A percentile compares a stretch with the other conserved stretches of the same genome.
phyloP scores from a whole-genome alignment of 495 filamentous ascomycete species.

The Penicillium parvum region DNA sequence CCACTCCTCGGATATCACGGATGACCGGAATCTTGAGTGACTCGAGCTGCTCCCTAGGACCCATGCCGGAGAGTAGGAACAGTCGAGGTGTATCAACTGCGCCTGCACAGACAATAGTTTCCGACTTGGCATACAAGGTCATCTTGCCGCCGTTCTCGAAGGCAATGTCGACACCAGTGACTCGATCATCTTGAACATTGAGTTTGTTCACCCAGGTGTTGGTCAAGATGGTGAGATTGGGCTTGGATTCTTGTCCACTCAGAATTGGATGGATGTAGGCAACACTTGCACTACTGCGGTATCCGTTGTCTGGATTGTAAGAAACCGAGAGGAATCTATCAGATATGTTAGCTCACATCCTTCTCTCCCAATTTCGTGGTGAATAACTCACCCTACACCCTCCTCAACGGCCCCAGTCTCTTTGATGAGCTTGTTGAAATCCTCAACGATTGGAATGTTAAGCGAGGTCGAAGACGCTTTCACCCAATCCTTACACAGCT shows the following conservation, averaged over 20 bases:
- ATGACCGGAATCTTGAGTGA: constrained; percentile 63
- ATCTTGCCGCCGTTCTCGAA: constrained; percentile 60
- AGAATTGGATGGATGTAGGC: constrained; percentile 86
- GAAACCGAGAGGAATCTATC: neutral
- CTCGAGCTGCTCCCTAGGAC: constrained; percentile 59
- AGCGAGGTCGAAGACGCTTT: neutral
- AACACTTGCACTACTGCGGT: constrained; percentile 55
- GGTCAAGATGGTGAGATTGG: constrained; percentile 75
- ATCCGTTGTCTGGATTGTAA: neutral
- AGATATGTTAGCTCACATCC: neutral
- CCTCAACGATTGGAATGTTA: neutral
- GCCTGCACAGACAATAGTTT: constrained; percentile 75
- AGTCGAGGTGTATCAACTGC: constrained; percentile 72
- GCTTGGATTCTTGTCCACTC: constrained; percentile 65
- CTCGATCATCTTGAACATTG: constrained; percentile 58
- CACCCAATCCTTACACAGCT: neutral
- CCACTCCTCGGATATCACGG: constrained; percentile 70
- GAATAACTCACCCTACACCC: neutral
- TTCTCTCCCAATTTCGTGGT: neutral
- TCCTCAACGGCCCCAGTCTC: neutral
- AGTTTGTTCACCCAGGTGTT: constrained; percentile 75
- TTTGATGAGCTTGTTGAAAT: neutral
- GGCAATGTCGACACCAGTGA: constrained; percentile 62
- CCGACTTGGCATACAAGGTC: constrained; percentile 55
- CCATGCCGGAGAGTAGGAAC: constrained; percentile 73